These are phyloP conservation scores for Udeniomyces megalosporus DNA, from an alignment of 768 basidiomycete species.

Conservation along the genomic window DNA sequence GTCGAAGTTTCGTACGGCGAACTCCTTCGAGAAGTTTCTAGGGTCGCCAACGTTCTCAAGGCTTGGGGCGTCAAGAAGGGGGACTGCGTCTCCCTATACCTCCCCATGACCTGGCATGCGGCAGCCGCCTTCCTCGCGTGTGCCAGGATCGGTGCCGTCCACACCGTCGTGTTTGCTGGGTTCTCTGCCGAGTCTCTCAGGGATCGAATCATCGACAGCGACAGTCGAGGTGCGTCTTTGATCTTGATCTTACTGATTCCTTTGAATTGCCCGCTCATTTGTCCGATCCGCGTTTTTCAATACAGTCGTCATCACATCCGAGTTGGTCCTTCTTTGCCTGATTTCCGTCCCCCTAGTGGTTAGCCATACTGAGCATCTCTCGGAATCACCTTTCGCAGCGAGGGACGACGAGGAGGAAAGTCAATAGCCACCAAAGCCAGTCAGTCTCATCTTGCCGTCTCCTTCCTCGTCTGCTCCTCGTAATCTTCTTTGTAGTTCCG, in stretches of 20 bases:
- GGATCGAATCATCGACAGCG: slow-evolving; percentile 80
- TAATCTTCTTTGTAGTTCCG: no score
- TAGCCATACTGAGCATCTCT: no score
- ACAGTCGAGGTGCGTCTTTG: slow-evolving; percentile 39
- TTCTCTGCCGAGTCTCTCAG: slow-evolving; percentile 89
- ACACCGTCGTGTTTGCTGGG: slow-evolving; percentile 94
- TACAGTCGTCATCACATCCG: slow-evolving; percentile 92
- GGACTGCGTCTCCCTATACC: slow-evolving; percentile 67
- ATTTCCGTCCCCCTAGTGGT: not conserved
- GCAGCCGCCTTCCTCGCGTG: slow-evolving; percentile 95
- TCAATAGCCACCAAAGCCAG: slow-evolving; percentile 72
- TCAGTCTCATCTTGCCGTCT: no score
- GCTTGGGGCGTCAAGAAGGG: slow-evolving; percentile 82
- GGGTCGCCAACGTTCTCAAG: slow-evolving; percentile 81
- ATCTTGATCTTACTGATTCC: no score
- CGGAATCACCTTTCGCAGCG: slow-evolving; percentile 27
- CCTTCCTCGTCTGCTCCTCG: no score
- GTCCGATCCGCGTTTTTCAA: no score
- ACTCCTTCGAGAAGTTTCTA: slow-evolving; percentile 76
- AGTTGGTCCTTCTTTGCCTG: slow-evolving; percentile 30
- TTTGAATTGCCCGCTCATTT: no score
- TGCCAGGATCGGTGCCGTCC: slow-evolving; percentile 87
- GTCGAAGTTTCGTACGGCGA: slow-evolving; percentile 61
- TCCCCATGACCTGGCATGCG: slow-evolving; percentile 85
- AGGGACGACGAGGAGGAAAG: slow-evolving; percentile 87